Percentiles rank a stretch among this genome's conserved stretches.
Conservation (phyloP, 768 basidiomycete genomes). For the Tephrocybe rancida region DNA sequence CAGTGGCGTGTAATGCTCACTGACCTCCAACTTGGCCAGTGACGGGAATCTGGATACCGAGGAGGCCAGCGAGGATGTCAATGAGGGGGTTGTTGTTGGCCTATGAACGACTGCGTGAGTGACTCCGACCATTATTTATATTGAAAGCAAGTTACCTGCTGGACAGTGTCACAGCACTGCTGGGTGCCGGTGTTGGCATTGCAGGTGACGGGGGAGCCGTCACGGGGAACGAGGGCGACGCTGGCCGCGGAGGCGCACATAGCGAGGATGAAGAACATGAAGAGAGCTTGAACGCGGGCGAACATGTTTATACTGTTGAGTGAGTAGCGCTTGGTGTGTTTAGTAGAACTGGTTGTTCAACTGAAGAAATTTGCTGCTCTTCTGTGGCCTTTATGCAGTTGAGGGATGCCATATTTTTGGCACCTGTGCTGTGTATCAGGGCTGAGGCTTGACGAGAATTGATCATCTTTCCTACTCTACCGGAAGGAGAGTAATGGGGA, state of each 20-base stretch:
- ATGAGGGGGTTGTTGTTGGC: not conserved
- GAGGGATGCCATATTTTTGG: not conserved
- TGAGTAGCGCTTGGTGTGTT: constrained; percentile 7
- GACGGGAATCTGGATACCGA: constrained; percentile 5
- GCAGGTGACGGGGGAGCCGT: not conserved
- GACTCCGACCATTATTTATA: too few relatives aligned
- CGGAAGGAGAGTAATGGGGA: not conserved
- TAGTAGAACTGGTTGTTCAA: constrained; percentile 16
- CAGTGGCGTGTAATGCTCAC: not conserved
- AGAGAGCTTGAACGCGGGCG: constrained; percentile 10
- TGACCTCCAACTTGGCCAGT: constrained; percentile 14
- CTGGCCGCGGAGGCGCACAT: constrained; percentile 10
- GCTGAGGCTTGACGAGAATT: too few relatives aligned
- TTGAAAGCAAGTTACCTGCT: not conserved
- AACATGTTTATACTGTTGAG: constrained; percentile 9
- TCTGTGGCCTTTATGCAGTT: constrained; percentile 3
- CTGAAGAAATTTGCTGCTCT: constrained; percentile 3
- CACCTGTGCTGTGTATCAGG: not conserved
- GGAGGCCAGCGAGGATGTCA: constrained; percentile 9
- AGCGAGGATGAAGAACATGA: constrained; percentile 12
- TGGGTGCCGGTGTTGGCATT: constrained; percentile 11
- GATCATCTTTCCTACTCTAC: not conserved
- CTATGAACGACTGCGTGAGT: not conserved
- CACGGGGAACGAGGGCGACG: constrained; percentile 7
- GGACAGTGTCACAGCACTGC: constrained; percentile 7